Evolutionary conservation across 2,329 filamentous ascomycete genomes (phyloP).

Genomic region (Paecilomyces sp.): DNA sequence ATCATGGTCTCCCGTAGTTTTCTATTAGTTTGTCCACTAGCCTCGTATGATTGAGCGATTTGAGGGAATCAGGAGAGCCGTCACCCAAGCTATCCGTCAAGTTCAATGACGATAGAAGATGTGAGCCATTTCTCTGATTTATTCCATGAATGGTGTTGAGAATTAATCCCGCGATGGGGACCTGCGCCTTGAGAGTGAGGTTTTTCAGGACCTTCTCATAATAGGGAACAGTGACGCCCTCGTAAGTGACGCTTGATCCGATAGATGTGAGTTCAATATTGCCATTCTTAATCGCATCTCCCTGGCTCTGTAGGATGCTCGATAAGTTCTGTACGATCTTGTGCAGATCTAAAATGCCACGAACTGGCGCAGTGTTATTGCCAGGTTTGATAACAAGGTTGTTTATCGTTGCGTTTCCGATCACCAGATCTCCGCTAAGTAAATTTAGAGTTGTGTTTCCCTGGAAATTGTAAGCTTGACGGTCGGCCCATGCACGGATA

Average conservation of each 20-base stretch:
- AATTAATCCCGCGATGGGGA: constrained; percentile 18
- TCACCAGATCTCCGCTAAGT: constrained; percentile 37
- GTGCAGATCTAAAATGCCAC: constrained; percentile 41
- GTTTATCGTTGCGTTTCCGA: constrained; percentile 45
- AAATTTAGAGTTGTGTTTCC: constrained; percentile 50
- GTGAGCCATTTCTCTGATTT: neutral
- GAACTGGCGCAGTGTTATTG: constrained; percentile 44
- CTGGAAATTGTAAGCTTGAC: constrained; percentile 5
- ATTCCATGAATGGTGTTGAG: constrained; percentile 21
- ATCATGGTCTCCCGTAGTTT: neutral
- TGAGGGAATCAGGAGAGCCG: neutral
- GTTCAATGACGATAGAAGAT: neutral
- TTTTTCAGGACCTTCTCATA: constrained; percentile 26
- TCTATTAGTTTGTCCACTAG: neutral
- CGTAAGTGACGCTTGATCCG: constrained; percentile 20
- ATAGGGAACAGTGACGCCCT: constrained; percentile 25
- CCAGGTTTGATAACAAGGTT: constrained; percentile 49
- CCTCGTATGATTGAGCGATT: neutral
- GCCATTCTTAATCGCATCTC: constrained; percentile 16
- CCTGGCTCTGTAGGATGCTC: constrained; percentile 17
- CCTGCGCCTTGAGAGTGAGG: constrained; percentile 20
- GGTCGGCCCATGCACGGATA: neutral
- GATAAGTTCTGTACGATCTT: constrained; percentile 22
- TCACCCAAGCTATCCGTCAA: neutral
- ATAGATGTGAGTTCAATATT: constrained; percentile 19